Conservation (phyloP, 164 flowering plant species). For the Warburgia ugandensis region DNA sequence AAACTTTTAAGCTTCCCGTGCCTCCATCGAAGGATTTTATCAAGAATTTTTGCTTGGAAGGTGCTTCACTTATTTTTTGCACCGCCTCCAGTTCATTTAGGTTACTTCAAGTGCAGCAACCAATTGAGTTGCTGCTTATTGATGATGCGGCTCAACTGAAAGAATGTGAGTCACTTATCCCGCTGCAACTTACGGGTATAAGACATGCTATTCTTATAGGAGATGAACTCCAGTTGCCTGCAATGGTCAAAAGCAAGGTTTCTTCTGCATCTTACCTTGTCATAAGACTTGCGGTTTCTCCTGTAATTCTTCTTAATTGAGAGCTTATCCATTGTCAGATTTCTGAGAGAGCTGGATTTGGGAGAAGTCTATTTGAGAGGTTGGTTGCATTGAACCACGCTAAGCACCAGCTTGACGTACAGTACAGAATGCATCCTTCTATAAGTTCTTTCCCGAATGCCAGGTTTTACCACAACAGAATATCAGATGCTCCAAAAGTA, state of each 20-base stretch:
- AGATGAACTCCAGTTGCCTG: slow-evolving; percentile 54
- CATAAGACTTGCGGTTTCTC: background rate
- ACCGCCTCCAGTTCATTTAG: slow-evolving; percentile 36
- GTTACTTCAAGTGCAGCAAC: slow-evolving; percentile 11
- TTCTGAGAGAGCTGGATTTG: slow-evolving; percentile 21
- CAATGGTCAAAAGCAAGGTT: slow-evolving; percentile 46
- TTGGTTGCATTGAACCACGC: slow-evolving; percentile 23
- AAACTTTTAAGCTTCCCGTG: slow-evolving; percentile 25
- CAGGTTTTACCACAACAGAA: slow-evolving; percentile 27
- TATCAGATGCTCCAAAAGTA: slow-evolving; percentile 28
- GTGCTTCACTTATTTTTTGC: slow-evolving; percentile 34
- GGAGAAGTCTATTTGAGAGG: slow-evolving; percentile 41
- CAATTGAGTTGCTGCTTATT: slow-evolving; percentile 25
- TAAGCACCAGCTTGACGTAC: slow-evolving; percentile 35
- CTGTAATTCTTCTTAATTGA: background rate
- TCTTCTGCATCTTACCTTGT: no score
- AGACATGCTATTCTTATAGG: slow-evolving; percentile 49
- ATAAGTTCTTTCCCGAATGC: slow-evolving; percentile 42
- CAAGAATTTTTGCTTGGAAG: slow-evolving; percentile 22
- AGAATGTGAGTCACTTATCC: slow-evolving; percentile 53
- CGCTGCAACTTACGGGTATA: slow-evolving; percentile 39
- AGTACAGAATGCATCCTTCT: slow-evolving; percentile 44
- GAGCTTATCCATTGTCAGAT: slow-evolving; percentile 7
- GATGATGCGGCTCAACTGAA: slow-evolving; percentile 68
- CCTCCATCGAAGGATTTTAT: slow-evolving; percentile 3